These are phyloP conservation scores for Lepidium aucheri DNA, from an alignment of 345 rosid genomes.

Conservation along the genomic window DNA sequence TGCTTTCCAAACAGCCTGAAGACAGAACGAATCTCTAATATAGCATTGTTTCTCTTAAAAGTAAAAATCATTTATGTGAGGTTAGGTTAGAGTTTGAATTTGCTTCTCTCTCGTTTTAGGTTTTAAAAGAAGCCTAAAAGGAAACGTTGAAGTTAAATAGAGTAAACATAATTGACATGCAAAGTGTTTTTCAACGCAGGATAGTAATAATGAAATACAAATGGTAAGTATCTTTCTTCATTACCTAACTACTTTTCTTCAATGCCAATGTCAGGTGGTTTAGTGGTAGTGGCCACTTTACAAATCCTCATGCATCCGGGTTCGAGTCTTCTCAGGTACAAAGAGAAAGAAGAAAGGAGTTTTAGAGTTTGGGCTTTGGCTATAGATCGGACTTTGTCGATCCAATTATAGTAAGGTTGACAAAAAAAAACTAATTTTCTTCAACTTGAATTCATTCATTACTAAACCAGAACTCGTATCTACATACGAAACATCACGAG, in stretches of 20 bases:
- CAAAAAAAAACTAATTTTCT: too few species aligned
- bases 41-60: background rate
- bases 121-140: background rate
- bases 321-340: too few species aligned
- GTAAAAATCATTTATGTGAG: background rate
- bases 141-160: background rate
- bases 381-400: too few species aligned
- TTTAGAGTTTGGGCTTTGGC: too few species aligned
- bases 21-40: constrained; percentile 14
- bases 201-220: constrained; percentile 4
- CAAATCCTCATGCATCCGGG: too few species aligned
- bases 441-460: too few species aligned
- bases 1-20: constrained; percentile 15
- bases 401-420: too few species aligned
- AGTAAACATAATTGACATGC: background rate
- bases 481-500: too few species aligned
- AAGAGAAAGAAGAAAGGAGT: too few species aligned
- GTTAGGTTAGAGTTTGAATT: constrained; percentile 13
- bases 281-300: too few species aligned
- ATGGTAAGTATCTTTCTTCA: background rate
- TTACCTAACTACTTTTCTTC: background rate
- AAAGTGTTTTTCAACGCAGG: background rate
- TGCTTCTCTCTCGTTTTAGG: background rate
- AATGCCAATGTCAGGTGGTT: too few species aligned
- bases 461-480: too few species aligned